These are phyloP conservation scores for Kwoniella heveanensis DNA, from an alignment of 768 basidiomycete species.

Conservation along the genomic window DNA sequence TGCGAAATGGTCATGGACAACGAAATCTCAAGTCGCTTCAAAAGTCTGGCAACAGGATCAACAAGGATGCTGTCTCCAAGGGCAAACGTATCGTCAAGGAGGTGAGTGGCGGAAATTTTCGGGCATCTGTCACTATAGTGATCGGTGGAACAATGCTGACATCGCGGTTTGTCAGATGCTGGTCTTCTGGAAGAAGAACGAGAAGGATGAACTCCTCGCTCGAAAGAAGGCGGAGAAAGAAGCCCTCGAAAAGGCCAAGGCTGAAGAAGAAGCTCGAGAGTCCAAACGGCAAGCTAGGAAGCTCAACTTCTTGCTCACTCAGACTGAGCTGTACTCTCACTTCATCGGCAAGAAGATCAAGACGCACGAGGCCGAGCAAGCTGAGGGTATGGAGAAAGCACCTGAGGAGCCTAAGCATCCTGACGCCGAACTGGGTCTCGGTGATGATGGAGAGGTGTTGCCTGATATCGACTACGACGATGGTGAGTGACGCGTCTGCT, in stretches of 20 bases:
- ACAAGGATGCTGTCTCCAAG: constrained; percentile 40
- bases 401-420: constrained; percentile 11
- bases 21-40: constrained; percentile 33
- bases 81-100: constrained; percentile 47
- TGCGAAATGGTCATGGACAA: constrained; percentile 37
- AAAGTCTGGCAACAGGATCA: constrained; percentile 32
- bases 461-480: constrained; percentile 88
- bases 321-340: constrained; percentile 97
- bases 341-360: constrained; percentile 91
- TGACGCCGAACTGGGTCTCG: constrained; percentile 57
- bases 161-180: constrained; percentile 67
- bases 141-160: not conserved
- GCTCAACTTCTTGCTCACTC: constrained; percentile 96
- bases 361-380: constrained; percentile 57
- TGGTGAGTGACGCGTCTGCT: too few species aligned
- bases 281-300: constrained; percentile 91
- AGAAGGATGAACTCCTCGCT: constrained; percentile 90
- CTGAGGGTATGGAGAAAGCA: constrained; percentile 42
- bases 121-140: not conserved
- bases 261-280: constrained; percentile 64
- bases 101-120: constrained; percentile 16
- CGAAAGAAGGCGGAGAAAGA: constrained; percentile 94
- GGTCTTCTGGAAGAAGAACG: constrained; percentile 96
- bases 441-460: constrained; percentile 64
- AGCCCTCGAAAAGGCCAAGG: constrained; percentile 59